phyloP scores from a whole-genome alignment of 2,329 filamentous ascomycete species.

The Graphilbum fragrans region DNA sequence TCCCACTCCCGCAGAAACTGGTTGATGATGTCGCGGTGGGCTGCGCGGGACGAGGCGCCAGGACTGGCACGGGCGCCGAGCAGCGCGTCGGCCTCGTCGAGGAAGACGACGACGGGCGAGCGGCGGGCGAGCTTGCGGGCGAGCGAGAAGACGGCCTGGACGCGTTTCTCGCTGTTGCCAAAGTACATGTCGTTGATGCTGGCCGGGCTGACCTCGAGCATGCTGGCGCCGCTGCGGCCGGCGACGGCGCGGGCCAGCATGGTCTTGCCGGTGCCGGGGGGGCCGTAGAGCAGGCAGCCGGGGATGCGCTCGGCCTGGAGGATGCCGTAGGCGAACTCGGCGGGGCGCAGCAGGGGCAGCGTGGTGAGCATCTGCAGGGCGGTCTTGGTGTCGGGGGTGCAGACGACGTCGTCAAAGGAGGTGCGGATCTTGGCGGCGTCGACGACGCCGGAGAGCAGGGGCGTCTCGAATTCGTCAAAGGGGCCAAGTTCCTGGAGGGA shows the following conservation, averaged over 20 bases:
- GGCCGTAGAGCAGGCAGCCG: constrained; percentile 77
- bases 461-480: constrained; percentile 65
- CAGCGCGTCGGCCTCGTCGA: constrained; percentile 92
- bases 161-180: constrained; percentile 92
- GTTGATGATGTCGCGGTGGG: constrained; percentile 83
- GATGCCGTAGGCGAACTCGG: constrained; percentile 94
- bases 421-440: constrained; percentile 72
- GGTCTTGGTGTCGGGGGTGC: constrained; percentile 68
- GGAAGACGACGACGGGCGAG: constrained; percentile 85
- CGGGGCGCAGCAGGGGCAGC: constrained; percentile 73
- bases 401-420: constrained; percentile 80
- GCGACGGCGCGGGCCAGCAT: constrained; percentile 57
- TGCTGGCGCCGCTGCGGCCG: constrained; percentile 55
- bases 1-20: constrained; percentile 97
- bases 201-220: constrained; percentile 81
- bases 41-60: constrained; percentile 22
- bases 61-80: constrained; percentile 57
- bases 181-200: constrained; percentile 96
- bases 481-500: neutral
- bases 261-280: constrained; percentile 69
- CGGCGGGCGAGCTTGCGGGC: constrained; percentile 61
- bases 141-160: constrained; percentile 79
- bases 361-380: constrained; percentile 82
- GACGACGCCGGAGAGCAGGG: constrained; percentile 69
- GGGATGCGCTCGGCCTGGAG: constrained; percentile 84